Conservation (phyloP, 345 rosid species). For the Populus nigra region DNA sequence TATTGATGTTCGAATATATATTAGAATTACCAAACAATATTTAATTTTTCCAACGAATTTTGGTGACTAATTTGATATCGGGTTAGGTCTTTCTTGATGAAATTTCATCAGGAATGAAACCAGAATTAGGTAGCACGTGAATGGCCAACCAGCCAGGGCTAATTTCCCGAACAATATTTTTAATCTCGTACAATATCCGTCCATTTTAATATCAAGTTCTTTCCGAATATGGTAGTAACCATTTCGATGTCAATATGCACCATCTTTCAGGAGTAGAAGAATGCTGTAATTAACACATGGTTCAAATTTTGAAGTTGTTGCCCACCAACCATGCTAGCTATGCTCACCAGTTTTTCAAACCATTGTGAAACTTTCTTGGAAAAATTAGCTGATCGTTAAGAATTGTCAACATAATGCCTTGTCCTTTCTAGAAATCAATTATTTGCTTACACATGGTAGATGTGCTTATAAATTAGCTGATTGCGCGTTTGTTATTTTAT, state of each 20-base stretch:
- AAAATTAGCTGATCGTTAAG: not conserved
- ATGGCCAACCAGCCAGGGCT: not conserved
- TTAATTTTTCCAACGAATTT: not conserved
- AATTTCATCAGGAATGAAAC: not conserved
- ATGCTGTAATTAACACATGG: not conserved
- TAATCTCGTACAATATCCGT: not conserved
- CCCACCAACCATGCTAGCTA: not conserved
- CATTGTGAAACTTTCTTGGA: not conserved
- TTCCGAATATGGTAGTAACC: too few species aligned
- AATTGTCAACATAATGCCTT: not conserved
- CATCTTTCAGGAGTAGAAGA: not conserved
- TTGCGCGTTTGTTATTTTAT: too few species aligned
- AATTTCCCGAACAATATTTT: not conserved
- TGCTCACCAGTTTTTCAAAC: not conserved
- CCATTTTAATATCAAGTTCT: not conserved
- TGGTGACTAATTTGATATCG: not conserved
- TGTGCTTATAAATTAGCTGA: not conserved
- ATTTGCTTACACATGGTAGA: not conserved
- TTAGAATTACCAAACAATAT: not conserved
- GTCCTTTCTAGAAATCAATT: not conserved
- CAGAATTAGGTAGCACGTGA: not conserved
- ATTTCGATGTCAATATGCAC: not conserved
- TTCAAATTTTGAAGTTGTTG: not conserved
- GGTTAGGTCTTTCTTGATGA: not conserved
- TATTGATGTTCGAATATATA: not conserved